Evolutionary conservation across 2,329 filamentous ascomycete genomes (phyloP), one percentile per base, ranked within the genome.

Genomic region (Cadophora luteo-olivacea): DNA sequence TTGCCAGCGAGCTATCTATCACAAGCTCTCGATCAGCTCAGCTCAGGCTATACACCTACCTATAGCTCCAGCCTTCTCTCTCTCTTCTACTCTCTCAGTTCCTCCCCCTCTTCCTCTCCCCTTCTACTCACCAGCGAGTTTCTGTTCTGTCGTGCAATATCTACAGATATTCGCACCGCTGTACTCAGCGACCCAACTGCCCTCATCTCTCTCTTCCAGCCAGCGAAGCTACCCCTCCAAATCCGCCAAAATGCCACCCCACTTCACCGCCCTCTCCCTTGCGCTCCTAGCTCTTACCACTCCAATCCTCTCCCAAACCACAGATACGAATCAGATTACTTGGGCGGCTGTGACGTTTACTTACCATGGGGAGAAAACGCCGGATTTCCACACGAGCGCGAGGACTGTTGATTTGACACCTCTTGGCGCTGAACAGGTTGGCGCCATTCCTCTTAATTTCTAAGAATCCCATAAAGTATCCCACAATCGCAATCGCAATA

Each of bases 291-390:
- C 29, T 12, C 61, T 24, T 29, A 22, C 61, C 3, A 52, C 49
- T 3, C 29, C 61, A 3, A 25, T 61, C 33, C 63, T 68, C 55
- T 62, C 66, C n/a, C 55, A 58, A 38, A 38, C 41, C 2, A 45
- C 41, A 19, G 16, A 11, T 25, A 24, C 19, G 24, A 41, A 68
- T 8, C 71, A 76, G 60, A 66, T 74, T 16, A 76, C 75, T 22
- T 78, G 75, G 75, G 70, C 71, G 6, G 68, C 76, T 2, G 67
- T 78, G 8, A 55, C 75, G 19, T 78, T 73, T 57, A 70, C 68
- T 45, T 74, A 83, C 69, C 78, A 87, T 72, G 87, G 87, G 73
- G 86, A 89, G 74, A 84, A 81, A 51, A 85, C 82, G 4, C 86
- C 86, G 2, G 57, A 79, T 2, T 58, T 48, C 24, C 36, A 29